Base-by-base conservation (phyloP, 306 rosid genomes). In the Sicyos baderoa region DNA sequence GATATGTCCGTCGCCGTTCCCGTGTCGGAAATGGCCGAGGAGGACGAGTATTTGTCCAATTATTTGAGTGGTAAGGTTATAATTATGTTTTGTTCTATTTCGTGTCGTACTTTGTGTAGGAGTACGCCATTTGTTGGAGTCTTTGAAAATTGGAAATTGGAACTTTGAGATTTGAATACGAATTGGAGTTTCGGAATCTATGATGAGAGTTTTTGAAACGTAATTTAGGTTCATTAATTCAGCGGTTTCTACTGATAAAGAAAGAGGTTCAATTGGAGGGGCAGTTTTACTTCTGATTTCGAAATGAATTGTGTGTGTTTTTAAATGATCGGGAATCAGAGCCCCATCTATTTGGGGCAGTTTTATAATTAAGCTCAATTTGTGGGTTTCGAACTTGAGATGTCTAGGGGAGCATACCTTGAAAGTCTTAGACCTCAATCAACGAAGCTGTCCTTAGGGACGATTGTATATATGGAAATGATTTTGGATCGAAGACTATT, bases 1-100 rank as follows among this genome's bases (percentile, higher is more conserved):
- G 72, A 67, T 14, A 67, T 67, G 72, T 67, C 72, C 15, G 45
- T 67, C 57, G 72, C 45, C 25, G 72, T 67, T 67, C 57, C 72
- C 18, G 37, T 67, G 40, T 47, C 71, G 71, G 37, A 65, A 48
- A 23, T 66, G 54, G 71, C 47, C 14, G 71, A 7, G 42, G 72
- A 49, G 23, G 72, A 67, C 16, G 72, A 67, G 54, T 51, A 44
- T 23, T 25, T 49, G 72, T 45, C 25, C 5, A 67, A 67, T 45
- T 48, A 21, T 67, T 49, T 44, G 42, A 67, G 72, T 23, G 4
- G 72, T 67, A 67, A 48, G 72, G 53, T 42, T 58, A 45, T 49
- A 25, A 44, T 22, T 65, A 5, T 65, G 7, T 44, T 65, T n/a
- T 22, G 19, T 45, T 65, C 48, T 0, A 21, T 22, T 1, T 40